Percentiles rank a stretch among this genome's conserved stretches.
phyloP scores from a whole-genome alignment of 192 early-diverging fungal genomes.

The Phycomyces nitens region DNA sequence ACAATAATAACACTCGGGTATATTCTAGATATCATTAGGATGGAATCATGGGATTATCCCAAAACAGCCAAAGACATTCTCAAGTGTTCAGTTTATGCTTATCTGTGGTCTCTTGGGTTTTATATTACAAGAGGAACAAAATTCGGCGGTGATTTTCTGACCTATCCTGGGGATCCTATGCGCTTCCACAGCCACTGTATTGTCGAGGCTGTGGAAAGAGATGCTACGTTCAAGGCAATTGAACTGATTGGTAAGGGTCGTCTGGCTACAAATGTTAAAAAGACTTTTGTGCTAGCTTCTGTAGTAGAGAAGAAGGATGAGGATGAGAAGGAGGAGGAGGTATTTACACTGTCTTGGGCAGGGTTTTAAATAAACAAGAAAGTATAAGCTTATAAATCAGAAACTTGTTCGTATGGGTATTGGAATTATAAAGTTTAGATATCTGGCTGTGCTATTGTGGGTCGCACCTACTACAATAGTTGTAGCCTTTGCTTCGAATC shows the following conservation, averaged over 20 bases:
- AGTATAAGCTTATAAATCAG: not conserved
- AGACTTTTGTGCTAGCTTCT: constrained; percentile 58
- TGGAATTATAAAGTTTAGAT: too few species aligned
- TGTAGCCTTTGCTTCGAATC: too few species aligned
- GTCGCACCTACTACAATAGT: too few species aligned
- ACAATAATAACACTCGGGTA: too few species aligned
- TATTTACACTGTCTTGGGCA: constrained; percentile 46
- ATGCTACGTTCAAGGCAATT: constrained; percentile 24
- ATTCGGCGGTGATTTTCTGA: constrained; percentile 85
- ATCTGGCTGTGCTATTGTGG: too few species aligned
- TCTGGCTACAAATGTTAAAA: constrained; percentile 72
- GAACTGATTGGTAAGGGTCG: constrained; percentile 60
- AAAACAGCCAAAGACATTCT: constrained; percentile 25
- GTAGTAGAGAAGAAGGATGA: constrained; percentile 25
- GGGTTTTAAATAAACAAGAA: constrained; percentile 31
- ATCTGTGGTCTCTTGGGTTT: constrained; percentile 63
- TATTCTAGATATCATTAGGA: constrained; percentile 10
- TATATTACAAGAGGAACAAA: constrained; percentile 72
- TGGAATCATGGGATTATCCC: constrained; percentile 43
- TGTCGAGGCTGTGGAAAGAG: constrained; percentile 42
- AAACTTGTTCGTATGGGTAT: not conserved
- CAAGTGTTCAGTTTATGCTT: constrained; percentile 51
- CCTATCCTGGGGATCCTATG: constrained; percentile 75
- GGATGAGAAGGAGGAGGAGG: not conserved
- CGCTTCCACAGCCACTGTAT: constrained; percentile 67